These are phyloP conservation scores for Colletotrichum lini DNA, from an alignment of 2,329 filamentous ascomycete genomes.

Conservation along the genomic window DNA sequence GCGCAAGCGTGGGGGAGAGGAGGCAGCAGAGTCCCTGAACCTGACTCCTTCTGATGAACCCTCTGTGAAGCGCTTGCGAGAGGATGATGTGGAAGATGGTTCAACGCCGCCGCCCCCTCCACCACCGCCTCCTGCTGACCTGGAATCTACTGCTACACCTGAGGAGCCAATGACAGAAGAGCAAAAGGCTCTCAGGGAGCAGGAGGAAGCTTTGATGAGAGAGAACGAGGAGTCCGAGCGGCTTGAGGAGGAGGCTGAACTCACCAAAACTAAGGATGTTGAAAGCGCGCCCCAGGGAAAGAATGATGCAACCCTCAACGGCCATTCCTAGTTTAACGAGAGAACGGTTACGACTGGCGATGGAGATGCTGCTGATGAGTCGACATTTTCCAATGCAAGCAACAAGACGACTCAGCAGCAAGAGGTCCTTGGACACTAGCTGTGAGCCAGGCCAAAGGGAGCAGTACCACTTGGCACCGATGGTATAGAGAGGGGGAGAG, in stretches of 20 bases:
- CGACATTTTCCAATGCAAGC: slow-evolving; percentile 18
- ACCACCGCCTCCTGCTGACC: slow-evolving; percentile 55
- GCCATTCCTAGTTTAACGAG: slow-evolving; percentile 24
- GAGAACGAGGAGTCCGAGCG: slow-evolving; percentile 70
- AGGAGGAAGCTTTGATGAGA: slow-evolving; percentile 64
- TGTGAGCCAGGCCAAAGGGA: background rate
- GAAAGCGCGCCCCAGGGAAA: background rate
- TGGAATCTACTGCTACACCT: slow-evolving; percentile 49
- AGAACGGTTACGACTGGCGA: slow-evolving; percentile 28
- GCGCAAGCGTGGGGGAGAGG: slow-evolving; percentile 73
- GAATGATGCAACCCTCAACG: slow-evolving; percentile 7
- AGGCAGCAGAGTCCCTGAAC: slow-evolving; percentile 58
- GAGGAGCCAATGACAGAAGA: slow-evolving; percentile 58
- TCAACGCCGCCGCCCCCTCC: slow-evolving; percentile 65
- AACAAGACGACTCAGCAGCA: slow-evolving; percentile 28
- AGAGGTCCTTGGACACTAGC: slow-evolving; percentile 44
- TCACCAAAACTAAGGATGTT: slow-evolving; percentile 23
- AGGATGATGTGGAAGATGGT: slow-evolving; percentile 56
- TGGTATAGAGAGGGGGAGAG: background rate
- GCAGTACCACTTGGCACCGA: background rate
- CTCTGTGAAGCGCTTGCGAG: slow-evolving; percentile 67
- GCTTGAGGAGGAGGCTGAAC: slow-evolving; percentile 55
- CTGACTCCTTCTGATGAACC: slow-evolving; percentile 70
- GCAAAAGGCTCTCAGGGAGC: slow-evolving; percentile 61
- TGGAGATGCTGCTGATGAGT: slow-evolving; percentile 5